phyloP scores from a whole-genome alignment of 352 stramenopile species.

The Phytophthora pseudosyringae region DNA sequence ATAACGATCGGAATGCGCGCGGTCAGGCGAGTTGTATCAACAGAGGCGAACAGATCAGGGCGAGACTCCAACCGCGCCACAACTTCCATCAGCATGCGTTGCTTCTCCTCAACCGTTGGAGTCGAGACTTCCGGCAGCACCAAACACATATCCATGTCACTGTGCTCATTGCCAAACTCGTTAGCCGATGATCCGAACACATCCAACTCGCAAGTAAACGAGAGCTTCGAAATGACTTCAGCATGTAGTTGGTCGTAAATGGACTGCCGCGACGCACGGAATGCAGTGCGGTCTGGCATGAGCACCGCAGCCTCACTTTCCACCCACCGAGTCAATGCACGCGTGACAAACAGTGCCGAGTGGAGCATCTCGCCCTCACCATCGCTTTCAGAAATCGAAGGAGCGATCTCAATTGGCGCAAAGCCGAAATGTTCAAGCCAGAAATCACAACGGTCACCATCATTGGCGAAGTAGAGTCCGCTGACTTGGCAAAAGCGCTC shows the following conservation, averaged over 20 bases:
- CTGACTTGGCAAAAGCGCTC: conserved; percentile 80
- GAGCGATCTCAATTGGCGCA: conserved; percentile 41
- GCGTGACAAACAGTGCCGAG: conserved; percentile 51
- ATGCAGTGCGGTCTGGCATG: conserved; percentile 70
- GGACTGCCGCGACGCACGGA: conserved; percentile 60
- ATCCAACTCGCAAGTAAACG: conserved; percentile 64
- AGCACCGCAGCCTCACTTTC: conserved; percentile 51
- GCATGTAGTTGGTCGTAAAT: conserved; percentile 74
- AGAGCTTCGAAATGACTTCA: conserved; percentile 68
- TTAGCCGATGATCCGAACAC: conserved; percentile 98
- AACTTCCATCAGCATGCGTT: conserved; percentile 67
- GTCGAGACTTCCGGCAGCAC: conserved; percentile 46
- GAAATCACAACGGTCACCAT: conserved; percentile 51
- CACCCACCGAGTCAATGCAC: conserved; percentile 58
- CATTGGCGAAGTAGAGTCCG: conserved; percentile 68
- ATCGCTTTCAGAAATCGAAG: conserved; percentile 12
- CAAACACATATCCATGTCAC: conserved; percentile 96
- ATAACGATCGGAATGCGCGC: conserved; percentile 98
- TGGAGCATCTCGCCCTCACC: conserved; percentile 37
- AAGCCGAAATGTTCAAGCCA: conserved; percentile 78
- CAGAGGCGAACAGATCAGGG: conserved; percentile 67
- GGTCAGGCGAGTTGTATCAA: conserved; percentile 88
- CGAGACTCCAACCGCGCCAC: conserved; percentile 61
- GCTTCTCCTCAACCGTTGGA: conserved; percentile 65
- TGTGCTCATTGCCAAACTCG: conserved; percentile 94